Evolutionary conservation across 768 basidiomycete species (phyloP).

Genomic region (Xanthoconium stramineum): DNA sequence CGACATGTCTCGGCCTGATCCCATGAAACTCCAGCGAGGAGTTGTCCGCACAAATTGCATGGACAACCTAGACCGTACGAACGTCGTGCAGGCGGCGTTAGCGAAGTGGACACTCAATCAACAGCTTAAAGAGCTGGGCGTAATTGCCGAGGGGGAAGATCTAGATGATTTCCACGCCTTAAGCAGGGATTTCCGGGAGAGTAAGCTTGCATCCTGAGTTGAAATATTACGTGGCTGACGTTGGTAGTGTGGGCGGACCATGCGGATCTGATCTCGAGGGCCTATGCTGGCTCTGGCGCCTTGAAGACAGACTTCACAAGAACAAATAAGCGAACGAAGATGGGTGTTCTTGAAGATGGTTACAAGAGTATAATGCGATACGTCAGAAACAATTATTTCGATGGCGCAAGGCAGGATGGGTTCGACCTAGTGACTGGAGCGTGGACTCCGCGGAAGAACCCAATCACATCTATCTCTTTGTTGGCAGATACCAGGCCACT

Average conservation of each 20-base stretch:
- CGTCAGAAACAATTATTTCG: constrained; percentile 94
- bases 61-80: constrained; percentile 96
- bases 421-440: constrained; percentile 91
- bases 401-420: constrained; percentile 90
- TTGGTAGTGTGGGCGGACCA: constrained; percentile 94
- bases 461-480: constrained; percentile 65
- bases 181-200: constrained; percentile 80
- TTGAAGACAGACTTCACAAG: constrained; percentile 96
- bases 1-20: constrained; percentile 43
- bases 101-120: constrained; percentile 80
- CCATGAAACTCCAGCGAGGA: constrained; percentile 65
- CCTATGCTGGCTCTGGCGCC: constrained; percentile 94
- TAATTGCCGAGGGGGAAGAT: constrained; percentile 65
- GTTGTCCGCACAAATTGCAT: constrained; percentile 94
- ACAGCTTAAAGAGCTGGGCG: constrained; percentile 71
- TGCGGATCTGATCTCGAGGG: constrained; percentile 83
- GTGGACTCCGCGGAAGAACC: constrained; percentile 82
- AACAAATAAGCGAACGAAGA: constrained; percentile 82
- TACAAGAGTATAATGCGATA: constrained; percentile 83
- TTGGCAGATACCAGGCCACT: constrained; percentile 80
- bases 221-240: constrained; percentile 2
- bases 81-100: constrained; percentile 90
- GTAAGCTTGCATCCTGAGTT: constrained; percentile 44
- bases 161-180: constrained; percentile 82
- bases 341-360: constrained; percentile 81